Conservation (phyloP, 2,329 filamentous ascomycete genomes). For the Fusarium verticillioides region DNA sequence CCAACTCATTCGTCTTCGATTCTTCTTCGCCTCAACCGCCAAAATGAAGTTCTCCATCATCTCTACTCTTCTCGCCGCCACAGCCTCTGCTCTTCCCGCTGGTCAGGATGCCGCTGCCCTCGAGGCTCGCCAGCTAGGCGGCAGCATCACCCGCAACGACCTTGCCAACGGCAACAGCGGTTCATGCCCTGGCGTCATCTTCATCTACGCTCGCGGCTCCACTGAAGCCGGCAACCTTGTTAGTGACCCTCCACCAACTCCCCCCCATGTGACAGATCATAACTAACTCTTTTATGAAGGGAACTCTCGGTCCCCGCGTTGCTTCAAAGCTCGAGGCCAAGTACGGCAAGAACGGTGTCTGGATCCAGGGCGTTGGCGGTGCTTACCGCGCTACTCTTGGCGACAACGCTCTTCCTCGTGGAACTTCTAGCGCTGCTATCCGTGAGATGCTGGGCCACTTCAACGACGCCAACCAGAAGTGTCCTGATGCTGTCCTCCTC, state of each 20-base stretch:
- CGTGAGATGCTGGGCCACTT: conserved; percentile 55
- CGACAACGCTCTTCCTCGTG: conserved; percentile 52
- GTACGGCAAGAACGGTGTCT: conserved; percentile 45
- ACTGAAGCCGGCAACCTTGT: conserved; percentile 55
- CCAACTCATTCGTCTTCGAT: background rate
- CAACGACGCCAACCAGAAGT: conserved; percentile 54
- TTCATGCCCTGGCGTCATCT: conserved; percentile 52
- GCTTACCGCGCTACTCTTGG: conserved; percentile 52
- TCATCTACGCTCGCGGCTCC: conserved; percentile 55
- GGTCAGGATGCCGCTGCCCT: conserved; percentile 1
- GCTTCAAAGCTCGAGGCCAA: conserved; percentile 44
- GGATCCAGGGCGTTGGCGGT: conserved; percentile 58
- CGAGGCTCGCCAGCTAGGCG: conserved; percentile 32
- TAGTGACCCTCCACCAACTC: background rate
- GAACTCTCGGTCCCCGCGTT: conserved; percentile 46
- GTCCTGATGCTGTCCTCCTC: conserved; percentile 55
- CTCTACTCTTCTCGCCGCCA: conserved; percentile 30
- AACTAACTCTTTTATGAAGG: conserved; percentile 33
- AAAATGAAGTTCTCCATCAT: conserved; percentile 36
- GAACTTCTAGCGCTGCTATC: conserved; percentile 53
- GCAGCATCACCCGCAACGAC: conserved; percentile 40
- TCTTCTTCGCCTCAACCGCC: background rate
- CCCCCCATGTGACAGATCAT: background rate
- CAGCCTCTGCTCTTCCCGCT: conserved; percentile 27
- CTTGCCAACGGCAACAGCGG: conserved; percentile 44